Evolutionary conservation across 352 stramenopile species (phyloP).

Genomic region (Plasmopara muralis): DNA sequence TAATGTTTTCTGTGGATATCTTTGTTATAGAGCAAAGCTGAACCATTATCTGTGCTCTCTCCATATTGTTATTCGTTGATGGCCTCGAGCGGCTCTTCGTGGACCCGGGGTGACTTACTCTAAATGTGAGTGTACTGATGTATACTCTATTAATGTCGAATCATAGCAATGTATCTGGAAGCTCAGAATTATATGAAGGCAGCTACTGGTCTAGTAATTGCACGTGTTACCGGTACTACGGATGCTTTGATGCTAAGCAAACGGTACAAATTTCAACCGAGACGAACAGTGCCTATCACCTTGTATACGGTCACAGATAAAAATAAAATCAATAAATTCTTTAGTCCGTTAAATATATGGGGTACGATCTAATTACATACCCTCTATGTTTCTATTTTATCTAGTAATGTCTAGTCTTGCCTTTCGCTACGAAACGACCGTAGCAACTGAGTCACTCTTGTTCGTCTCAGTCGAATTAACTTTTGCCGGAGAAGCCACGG

Average conservation of each 20-base stretch:
- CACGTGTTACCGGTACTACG: constrained; percentile 27
- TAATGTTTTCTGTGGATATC: constrained; percentile 29
- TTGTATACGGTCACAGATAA: constrained; percentile 25
- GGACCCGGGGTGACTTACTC: constrained; percentile 19
- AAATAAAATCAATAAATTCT: background rate
- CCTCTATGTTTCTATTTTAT: constrained; percentile 20
- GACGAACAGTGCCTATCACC: constrained; percentile 25
- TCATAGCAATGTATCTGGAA: constrained; percentile 43
- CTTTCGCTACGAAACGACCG: background rate
- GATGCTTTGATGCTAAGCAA: constrained; percentile 36
- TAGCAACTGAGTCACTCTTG: constrained; percentile 5
- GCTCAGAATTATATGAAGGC: constrained; percentile 41
- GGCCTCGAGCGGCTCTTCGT: constrained; percentile 55
- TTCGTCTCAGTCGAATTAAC: constrained; percentile 6
- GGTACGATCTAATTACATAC: constrained; percentile 12
- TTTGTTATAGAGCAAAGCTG: constrained; percentile 35
- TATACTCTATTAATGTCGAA: constrained; percentile 6
- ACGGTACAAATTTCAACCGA: constrained; percentile 28
- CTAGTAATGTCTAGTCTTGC: constrained; percentile 10
- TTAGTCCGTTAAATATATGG: constrained; percentile 20
- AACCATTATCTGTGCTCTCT: constrained; percentile 59
- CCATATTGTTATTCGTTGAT: constrained; percentile 50
- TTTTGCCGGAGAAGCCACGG: constrained; percentile 22
- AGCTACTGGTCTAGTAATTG: constrained; percentile 27
- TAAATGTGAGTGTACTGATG: background rate